Conservation (phyloP, 192 early-diverging fungal species). For the Thamnidium elegans region DNA sequence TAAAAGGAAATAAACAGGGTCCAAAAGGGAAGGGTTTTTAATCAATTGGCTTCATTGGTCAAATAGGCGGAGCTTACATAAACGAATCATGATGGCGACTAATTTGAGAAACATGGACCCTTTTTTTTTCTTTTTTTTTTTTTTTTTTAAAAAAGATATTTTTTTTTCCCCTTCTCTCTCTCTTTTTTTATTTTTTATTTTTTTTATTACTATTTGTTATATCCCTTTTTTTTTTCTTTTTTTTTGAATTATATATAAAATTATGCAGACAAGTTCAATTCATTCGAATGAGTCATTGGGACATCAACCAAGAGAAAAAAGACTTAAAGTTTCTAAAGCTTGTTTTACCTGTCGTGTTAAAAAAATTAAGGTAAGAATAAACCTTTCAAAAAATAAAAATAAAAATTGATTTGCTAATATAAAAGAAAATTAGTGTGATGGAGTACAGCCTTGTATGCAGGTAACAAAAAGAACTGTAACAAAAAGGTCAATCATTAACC, state of each 20-base stretch:
- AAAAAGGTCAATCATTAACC: neutral
- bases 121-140: slow-evolving; percentile 1
- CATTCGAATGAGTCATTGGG: slow-evolving; percentile 2
- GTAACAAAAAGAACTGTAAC: slow-evolving; percentile 7
- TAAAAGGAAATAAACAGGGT: slow-evolving; percentile 3
- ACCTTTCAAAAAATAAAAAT: too few relatives aligned
- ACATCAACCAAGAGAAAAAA: slow-evolving; percentile 1
- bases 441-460: slow-evolving; percentile 35
- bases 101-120: slow-evolving; percentile 15
- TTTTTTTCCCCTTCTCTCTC: slow-evolving; percentile 2
- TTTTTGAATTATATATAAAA: neutral
- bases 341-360: slow-evolving; percentile 30
- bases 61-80: slow-evolving; percentile 13
- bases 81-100: slow-evolving; percentile 8
- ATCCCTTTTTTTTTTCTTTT: neutral
- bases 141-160: neutral
- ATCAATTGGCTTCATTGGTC: neutral
- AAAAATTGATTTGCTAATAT: neutral
- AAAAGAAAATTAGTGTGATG: slow-evolving; percentile 26
- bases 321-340: slow-evolving; percentile 28
- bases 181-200: neutral
- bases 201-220: neutral
- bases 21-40: neutral
- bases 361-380: slow-evolving; percentile 23
- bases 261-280: slow-evolving; percentile 1